Conservation (phyloP, 345 rosid species). For the Lepidium africanum region DNA sequence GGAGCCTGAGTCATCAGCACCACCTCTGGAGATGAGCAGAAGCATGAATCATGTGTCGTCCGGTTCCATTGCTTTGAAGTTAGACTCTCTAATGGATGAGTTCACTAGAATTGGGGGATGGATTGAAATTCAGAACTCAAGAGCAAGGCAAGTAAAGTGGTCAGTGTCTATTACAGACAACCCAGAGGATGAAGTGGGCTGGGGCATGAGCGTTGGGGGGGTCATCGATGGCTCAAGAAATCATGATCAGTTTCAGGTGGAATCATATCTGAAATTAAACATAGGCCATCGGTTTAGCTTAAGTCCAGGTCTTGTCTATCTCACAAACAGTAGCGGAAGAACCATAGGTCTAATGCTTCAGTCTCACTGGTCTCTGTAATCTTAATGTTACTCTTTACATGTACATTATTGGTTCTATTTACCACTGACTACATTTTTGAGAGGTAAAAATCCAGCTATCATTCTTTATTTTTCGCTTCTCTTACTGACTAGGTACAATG, state of each 20-base stretch:
- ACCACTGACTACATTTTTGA: not conserved
- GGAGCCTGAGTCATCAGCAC: slow-evolving; percentile 22
- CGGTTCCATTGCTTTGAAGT: slow-evolving; percentile 48
- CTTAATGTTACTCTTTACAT: not conserved
- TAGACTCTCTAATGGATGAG: slow-evolving; percentile 63
- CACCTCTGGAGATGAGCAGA: slow-evolving; percentile 14
- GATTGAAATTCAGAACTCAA: slow-evolving; percentile 58
- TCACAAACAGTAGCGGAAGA: slow-evolving; percentile 39
- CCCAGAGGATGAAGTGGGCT: slow-evolving; percentile 61
- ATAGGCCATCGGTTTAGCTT: slow-evolving; percentile 42
- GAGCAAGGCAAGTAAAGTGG: slow-evolving; percentile 47
- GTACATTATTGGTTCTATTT: not conserved
- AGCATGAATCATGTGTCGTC: slow-evolving; percentile 14
- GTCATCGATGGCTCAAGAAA: slow-evolving; percentile 32
- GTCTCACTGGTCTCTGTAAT: slow-evolving; percentile 70
- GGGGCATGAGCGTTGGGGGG: slow-evolving; percentile 70
- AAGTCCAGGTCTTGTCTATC: slow-evolving; percentile 66
- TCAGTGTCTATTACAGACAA: slow-evolving; percentile 48
- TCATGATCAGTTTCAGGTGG: slow-evolving; percentile 49
- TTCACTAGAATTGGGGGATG: slow-evolving; percentile 55
- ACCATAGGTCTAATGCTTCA: slow-evolving; percentile 56
- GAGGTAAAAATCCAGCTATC: not conserved
- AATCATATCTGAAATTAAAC: slow-evolving; percentile 52
- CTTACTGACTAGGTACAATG: not conserved
- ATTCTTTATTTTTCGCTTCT: not conserved